Conservation (phyloP, 495 filamentous ascomycete genomes). For the Daldinia decipiens region DNA sequence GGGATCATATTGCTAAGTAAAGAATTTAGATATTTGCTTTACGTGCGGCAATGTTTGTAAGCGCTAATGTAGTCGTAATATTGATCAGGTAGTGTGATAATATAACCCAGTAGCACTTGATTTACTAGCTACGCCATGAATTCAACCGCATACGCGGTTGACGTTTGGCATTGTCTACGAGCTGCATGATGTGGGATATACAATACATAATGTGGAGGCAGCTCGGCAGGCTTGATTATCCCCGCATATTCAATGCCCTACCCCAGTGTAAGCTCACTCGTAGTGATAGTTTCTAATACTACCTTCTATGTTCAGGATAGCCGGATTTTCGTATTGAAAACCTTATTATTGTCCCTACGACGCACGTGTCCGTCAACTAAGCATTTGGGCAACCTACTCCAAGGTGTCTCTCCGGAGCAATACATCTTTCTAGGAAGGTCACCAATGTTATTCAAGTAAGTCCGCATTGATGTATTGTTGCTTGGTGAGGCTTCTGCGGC, state of each 20-base stretch:
- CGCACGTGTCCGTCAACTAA: constrained; percentile 29
- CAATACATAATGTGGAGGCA: not conserved
- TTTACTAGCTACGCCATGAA: not conserved
- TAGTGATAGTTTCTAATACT: not conserved
- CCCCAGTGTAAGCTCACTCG: constrained; percentile 2
- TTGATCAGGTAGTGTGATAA: too few relatives aligned
- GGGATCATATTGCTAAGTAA: not conserved
- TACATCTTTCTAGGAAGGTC: constrained; percentile 41
- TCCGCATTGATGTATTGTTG: constrained; percentile 4
- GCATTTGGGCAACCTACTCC: constrained; percentile 3
- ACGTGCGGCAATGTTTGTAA: too few relatives aligned
- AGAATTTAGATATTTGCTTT: too few relatives aligned
- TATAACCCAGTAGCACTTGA: not conserved
- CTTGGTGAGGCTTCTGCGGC: not conserved
- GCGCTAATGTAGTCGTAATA: too few relatives aligned
- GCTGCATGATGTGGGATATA: not conserved
- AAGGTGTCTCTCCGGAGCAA: constrained; percentile 15
- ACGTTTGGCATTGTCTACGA: not conserved
- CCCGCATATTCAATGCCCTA: not conserved
- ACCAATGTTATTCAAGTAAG: constrained; percentile 14
- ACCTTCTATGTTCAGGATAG: constrained; percentile 38
- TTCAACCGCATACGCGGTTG: not conserved
- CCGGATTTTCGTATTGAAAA: not conserved
- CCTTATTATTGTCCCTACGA: constrained; percentile 18
- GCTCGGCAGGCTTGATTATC: not conserved